Base-by-base conservation (phyloP, 1,284 basidiomycete genomes). In the Amylostereum chailletii region DNA sequence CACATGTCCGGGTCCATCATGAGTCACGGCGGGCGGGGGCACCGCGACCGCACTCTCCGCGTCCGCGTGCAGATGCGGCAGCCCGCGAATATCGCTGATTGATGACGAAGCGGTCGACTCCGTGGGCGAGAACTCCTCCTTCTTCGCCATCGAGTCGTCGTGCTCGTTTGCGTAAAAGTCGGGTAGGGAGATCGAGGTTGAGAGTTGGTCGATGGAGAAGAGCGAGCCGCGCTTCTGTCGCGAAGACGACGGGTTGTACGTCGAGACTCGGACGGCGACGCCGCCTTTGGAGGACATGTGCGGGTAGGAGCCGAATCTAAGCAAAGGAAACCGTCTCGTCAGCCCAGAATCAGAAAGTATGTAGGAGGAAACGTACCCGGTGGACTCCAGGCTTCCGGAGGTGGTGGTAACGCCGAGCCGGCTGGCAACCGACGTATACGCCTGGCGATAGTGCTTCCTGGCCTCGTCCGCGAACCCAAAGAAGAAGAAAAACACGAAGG, bases 401-500 rank as follows among this genome's bases (percentile, higher is more conserved):
- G 32, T 29, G 27, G 42, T 43, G 27, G 42, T 42, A 30, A 53
- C 27, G 26, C 19, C 43, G 7, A 53, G 45, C 34, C 45, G 47
- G 33, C 37, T 47, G 19, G 11, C 45, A 30, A 56, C 32, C 8
- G 53, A 54, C 33, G 47, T 53, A 45, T 59, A 58, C 0, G 47
- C 51, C 6, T 33, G 31, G 7, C 41, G 9, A 41, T 72, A 71
- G 41, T 64, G 55, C 19, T 49, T 53, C 34, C 63, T 53, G 1
- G 59, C 60, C 49, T 71, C 68, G 26, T 58, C 53, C 3, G 63
- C 60, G 50, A 71, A 66, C 8, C 68, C 72, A 46, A 73, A 71
- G 52, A 71, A 69, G 0, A 47, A 54, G 44, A 71, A 68, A 53
- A 69, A 65, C 3, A 63, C 3, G 43, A 67, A 51, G 9, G 63